phyloP scores from a whole-genome alignment of 345 rosid genomes.

The Dipteronia sinensis region DNA sequence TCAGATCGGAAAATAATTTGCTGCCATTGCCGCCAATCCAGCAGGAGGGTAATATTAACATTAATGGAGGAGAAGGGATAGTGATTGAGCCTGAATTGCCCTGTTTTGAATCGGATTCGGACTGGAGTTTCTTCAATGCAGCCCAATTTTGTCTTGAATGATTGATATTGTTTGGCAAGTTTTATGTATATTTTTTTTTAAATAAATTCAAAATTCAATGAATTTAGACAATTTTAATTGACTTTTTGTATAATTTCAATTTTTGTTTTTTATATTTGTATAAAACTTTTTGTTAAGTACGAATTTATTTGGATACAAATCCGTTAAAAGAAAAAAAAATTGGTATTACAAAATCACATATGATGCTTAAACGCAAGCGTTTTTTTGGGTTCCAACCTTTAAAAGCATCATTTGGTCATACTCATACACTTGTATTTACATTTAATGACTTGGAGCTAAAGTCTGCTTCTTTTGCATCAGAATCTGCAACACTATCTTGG shows the following conservation, averaged over 20 bases:
- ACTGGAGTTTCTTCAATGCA: not conserved
- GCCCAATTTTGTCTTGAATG: not conserved
- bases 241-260: too few relatives aligned
- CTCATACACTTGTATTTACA: not conserved
- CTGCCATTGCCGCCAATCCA: not conserved
- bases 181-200: not conserved
- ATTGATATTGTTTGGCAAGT: not conserved
- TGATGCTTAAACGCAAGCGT: not conserved
- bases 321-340: too few relatives aligned
- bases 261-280: too few relatives aligned
- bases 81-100: not conserved
- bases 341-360: too few relatives aligned
- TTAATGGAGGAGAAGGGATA: not conserved
- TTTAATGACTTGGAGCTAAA: not conserved
- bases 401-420: not conserved
- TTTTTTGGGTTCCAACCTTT: not conserved
- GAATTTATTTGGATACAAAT: too few relatives aligned
- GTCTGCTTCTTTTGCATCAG: not conserved
- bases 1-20: not conserved
- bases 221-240: too few relatives aligned
- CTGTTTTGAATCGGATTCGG: not conserved
- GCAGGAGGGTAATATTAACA: not conserved
- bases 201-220: too few relatives aligned
- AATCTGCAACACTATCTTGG: not conserved
- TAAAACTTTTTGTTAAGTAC: too few relatives aligned